Conservation (phyloP, 495 filamentous ascomycete species). For the Podospora appendiculata region DNA sequence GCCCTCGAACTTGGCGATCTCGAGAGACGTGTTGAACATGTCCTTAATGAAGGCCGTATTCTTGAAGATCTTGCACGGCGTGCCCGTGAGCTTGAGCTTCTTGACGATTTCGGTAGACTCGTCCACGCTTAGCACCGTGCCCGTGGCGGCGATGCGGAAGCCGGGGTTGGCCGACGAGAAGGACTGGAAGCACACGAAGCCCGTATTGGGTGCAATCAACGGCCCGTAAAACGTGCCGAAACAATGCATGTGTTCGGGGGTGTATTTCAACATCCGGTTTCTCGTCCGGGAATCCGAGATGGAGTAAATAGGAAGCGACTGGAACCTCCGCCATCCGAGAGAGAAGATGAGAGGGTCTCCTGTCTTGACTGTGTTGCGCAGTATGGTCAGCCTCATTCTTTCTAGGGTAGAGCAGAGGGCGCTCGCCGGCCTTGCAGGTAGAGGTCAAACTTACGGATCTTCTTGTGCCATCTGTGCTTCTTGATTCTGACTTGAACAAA, state of each 20-base stretch:
- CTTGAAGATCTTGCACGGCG: conserved; percentile 96
- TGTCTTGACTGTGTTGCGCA: conserved; percentile 56
- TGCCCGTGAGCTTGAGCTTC: conserved; percentile 75
- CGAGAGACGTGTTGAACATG: conserved; percentile 88
- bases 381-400: background rate
- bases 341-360: conserved; percentile 97
- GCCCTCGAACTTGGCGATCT: conserved; percentile 97
- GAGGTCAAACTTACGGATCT: conserved; percentile 48
- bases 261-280: conserved; percentile 96
- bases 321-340: conserved; percentile 94
- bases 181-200: conserved; percentile 88
- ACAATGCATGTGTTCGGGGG: conserved; percentile 86
- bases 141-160: conserved; percentile 90
- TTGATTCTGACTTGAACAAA: conserved; percentile 95
- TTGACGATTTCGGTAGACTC: conserved; percentile 95
- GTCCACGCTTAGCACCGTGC: conserved; percentile 86
- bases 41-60: conserved; percentile 98
- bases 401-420: background rate
- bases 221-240: conserved; percentile 93
- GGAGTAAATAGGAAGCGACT: conserved; percentile 85
- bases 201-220: conserved; percentile 88
- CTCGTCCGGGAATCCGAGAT: conserved; percentile 87
- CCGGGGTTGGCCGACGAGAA: conserved; percentile 82
- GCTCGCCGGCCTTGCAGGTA: background rate
- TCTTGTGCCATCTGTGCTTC: conserved; percentile 97